Evolutionary conservation across 495 filamentous ascomycete genomes (phyloP).

Genomic region (Halenospora varia): DNA sequence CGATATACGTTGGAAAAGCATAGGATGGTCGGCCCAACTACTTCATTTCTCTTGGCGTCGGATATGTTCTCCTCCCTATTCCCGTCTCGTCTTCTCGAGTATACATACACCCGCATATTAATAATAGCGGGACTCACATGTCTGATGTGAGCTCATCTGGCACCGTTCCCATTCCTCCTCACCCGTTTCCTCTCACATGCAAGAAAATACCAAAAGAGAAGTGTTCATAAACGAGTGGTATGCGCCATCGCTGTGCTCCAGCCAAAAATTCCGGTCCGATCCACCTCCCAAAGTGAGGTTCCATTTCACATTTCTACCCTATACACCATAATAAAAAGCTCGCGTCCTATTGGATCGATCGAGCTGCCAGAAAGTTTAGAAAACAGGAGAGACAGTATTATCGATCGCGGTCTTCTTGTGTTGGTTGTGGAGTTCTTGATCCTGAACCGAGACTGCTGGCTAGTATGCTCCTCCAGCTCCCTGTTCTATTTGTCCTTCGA

Average conservation of each 20-base stretch:
- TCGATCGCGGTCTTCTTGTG: constrained; percentile 20
- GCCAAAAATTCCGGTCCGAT: constrained; percentile 13
- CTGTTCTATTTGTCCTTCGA: constrained; percentile 2
- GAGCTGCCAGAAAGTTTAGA: too few relatives aligned
- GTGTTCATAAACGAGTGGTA: constrained; percentile 21
- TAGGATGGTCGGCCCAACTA: too few relatives aligned
- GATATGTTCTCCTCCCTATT: constrained; percentile 13
- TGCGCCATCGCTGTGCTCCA: constrained; percentile 28
- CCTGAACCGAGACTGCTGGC: constrained; percentile 18
- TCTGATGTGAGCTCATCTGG: not conserved
- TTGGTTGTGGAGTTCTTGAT: constrained; percentile 11
- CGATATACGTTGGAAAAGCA: too few relatives aligned
- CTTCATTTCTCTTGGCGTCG: constrained; percentile 8
- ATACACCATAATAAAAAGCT: constrained; percentile 21
- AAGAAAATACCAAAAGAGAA: constrained; percentile 5
- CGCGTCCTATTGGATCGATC: too few relatives aligned
- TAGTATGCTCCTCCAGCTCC: constrained; percentile 21
- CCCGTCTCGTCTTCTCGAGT: too few relatives aligned
- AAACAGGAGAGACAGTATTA: constrained; percentile 8
- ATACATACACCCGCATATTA: constrained; percentile 14
- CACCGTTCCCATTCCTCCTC: not conserved
- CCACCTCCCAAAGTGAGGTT: constrained; percentile 5
- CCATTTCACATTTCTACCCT: constrained; percentile 10
- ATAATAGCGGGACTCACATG: not conserved
- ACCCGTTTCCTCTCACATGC: not conserved